These are phyloP conservation scores for Solanum medicagineum DNA, from an alignment of 257 asterid genomes.

Conservation along the genomic window DNA sequence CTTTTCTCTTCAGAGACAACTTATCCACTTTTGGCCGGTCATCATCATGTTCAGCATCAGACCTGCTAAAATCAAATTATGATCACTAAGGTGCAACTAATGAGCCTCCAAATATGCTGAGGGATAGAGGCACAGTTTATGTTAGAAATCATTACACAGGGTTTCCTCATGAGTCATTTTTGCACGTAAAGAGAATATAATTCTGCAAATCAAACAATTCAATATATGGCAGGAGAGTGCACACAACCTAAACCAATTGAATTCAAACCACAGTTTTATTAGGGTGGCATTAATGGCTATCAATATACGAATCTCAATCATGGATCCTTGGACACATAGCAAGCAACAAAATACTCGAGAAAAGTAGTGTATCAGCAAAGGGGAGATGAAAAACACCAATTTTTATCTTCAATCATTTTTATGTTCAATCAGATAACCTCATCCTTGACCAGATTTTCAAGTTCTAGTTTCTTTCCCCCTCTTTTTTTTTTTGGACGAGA, in stretches of 20 bases:
- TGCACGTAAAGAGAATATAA: not conserved
- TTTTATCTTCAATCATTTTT: not conserved
- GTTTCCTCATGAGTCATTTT: not conserved
- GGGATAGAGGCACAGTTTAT: not conserved
- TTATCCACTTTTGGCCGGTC: conserved; percentile 61
- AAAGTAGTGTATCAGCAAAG: not conserved
- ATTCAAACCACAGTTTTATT: not conserved
- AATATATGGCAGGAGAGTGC: not conserved
- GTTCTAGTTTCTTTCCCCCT: not conserved
- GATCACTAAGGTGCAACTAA: not conserved
- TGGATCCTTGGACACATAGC: not conserved
- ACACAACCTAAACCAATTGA: not conserved
- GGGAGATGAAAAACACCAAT: not conserved
- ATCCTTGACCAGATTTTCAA: not conserved
- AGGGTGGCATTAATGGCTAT: not conserved
- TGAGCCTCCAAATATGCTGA: not conserved
- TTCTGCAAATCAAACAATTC: not conserved
- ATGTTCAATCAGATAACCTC: not conserved
- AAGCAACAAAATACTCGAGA: not conserved
- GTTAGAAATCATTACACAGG: not conserved
- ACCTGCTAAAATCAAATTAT: conserved; percentile 25
- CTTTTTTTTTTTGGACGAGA: too few species aligned
- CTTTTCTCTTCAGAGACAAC: conserved; percentile 68
- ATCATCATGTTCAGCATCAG: conserved; percentile 29
- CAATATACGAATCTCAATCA: not conserved